Conservation (phyloP, 768 basidiomycete species). For the Hydnomerulius pinastri region DNA sequence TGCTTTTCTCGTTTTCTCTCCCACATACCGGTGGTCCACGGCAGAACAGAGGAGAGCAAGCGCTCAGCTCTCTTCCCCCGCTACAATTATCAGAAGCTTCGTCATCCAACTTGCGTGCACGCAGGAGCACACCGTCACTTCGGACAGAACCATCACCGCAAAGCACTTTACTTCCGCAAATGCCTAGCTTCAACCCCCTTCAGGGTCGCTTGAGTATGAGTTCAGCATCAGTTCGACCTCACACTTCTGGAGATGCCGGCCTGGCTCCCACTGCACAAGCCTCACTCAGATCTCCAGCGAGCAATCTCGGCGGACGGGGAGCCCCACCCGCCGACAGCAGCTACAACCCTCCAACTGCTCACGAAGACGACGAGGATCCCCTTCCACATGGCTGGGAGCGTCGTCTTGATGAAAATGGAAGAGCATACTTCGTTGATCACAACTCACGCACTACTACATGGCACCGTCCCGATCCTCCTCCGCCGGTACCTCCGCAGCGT, state of each 20-base stretch:
- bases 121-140: slow-evolving; percentile 26
- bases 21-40: slow-evolving; percentile 30
- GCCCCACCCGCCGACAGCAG: slow-evolving; percentile 1
- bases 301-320: slow-evolving; percentile 8
- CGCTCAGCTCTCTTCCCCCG: slow-evolving; percentile 14
- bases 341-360: slow-evolving; percentile 19
- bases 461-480: slow-evolving; percentile 50
- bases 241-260: slow-evolving; percentile 17
- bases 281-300: slow-evolving; percentile 15
- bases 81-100: slow-evolving; percentile 16
- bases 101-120: slow-evolving; percentile 12
- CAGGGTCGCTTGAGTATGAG: slow-evolving; percentile 8
- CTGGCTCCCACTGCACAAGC: slow-evolving; percentile 10
- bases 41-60: slow-evolving; percentile 15
- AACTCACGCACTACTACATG: slow-evolving; percentile 80
- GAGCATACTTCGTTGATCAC: slow-evolving; percentile 89
- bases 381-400: slow-evolving; percentile 86
- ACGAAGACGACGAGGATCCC: slow-evolving; percentile 61
- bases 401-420: slow-evolving; percentile 61
- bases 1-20: slow-evolving; percentile 64
- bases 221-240: slow-evolving; percentile 13
- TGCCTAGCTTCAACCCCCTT: slow-evolving; percentile 17
- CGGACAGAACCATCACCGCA: slow-evolving; percentile 20
- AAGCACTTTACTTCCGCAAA: slow-evolving; percentile 15
- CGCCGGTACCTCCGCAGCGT: slow-evolving; percentile 24